Conservation (phyloP, 2,329 filamentous ascomycete genomes). For the Dactylellina drechsleri region DNA sequence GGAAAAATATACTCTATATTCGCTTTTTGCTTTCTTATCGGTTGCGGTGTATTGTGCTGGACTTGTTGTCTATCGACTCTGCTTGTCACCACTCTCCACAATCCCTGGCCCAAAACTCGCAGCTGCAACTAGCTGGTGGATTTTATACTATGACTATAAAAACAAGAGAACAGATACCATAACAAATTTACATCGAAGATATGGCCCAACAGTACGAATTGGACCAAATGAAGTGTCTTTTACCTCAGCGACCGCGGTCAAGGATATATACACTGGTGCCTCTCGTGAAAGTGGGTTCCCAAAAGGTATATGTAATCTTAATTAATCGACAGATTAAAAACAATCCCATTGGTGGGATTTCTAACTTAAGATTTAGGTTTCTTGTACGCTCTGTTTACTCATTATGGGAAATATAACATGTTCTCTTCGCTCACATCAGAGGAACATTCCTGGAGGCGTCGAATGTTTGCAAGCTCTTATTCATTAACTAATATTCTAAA, state of each 20-base stretch:
- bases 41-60: slow-evolving; percentile 15
- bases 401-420: slow-evolving; percentile 54
- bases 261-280: slow-evolving; percentile 68
- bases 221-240: slow-evolving; percentile 71
- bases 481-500: slow-evolving; percentile 49
- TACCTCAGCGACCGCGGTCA: slow-evolving; percentile 68
- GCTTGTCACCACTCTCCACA: slow-evolving; percentile 47
- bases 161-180: slow-evolving; percentile 42
- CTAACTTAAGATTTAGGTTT: slow-evolving; percentile 18
- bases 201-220: slow-evolving; percentile 70
- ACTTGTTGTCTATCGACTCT: slow-evolving; percentile 30
- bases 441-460: slow-evolving; percentile 55
- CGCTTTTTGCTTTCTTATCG: no score
- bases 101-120: slow-evolving; percentile 35
- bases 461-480: slow-evolving; percentile 52
- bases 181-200: slow-evolving; percentile 63
- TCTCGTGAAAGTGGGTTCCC: slow-evolving; percentile 42
- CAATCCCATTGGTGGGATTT: slow-evolving; percentile 29
- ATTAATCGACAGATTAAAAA: background rate
- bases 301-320: slow-evolving; percentile 28
- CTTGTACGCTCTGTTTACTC: slow-evolving; percentile 53
- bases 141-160: slow-evolving; percentile 45
- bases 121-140: slow-evolving; percentile 39
- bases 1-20: no score
- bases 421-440: slow-evolving; percentile 50